Conservation (phyloP, 306 rosid species). For the Vigna angularis region DNA sequence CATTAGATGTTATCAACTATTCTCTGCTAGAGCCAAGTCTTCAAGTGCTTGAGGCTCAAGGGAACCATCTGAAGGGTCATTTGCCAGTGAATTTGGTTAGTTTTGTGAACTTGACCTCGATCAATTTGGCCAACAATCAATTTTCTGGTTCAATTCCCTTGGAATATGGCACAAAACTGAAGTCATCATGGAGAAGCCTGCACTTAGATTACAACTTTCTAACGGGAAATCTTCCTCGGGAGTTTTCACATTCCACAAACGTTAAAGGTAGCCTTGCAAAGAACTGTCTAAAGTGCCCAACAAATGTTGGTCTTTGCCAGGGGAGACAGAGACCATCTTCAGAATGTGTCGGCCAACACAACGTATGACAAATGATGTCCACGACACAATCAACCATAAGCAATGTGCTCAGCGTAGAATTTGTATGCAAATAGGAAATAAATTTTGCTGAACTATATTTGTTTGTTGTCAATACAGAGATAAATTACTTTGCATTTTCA, state of each 20-base stretch:
- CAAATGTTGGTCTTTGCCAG: constrained; percentile 36
- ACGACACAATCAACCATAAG: neutral
- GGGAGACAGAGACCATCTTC: neutral
- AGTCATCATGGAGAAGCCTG: constrained; percentile 45
- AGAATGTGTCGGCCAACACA: constrained; percentile 46
- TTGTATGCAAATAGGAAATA: constrained; percentile 3
- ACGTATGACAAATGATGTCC: neutral
- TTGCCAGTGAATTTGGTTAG: constrained; percentile 56
- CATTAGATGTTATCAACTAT: constrained; percentile 35
- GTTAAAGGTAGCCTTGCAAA: constrained; percentile 50
- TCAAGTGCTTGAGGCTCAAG: constrained; percentile 48
- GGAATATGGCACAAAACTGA: constrained; percentile 47
- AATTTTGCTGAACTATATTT: constrained; percentile 10
- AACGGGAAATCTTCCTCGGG: constrained; percentile 47
- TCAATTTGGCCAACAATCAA: constrained; percentile 54
- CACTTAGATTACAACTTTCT: constrained; percentile 56
- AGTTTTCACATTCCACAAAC: constrained; percentile 34
- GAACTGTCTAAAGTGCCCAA: constrained; percentile 62
- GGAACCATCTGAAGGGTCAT: constrained; percentile 51
- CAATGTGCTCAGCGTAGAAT: neutral
- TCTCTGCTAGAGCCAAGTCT: constrained; percentile 35
- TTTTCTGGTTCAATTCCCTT: constrained; percentile 48
- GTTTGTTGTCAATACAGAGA: neutral
- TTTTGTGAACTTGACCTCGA: constrained; percentile 37
- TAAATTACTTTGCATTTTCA: neutral